Evolutionary conservation across 1,284 basidiomycete species (phyloP), one percentile per base, ranked within the genome.

Genomic region (Sanghuangporus baumii): DNA sequence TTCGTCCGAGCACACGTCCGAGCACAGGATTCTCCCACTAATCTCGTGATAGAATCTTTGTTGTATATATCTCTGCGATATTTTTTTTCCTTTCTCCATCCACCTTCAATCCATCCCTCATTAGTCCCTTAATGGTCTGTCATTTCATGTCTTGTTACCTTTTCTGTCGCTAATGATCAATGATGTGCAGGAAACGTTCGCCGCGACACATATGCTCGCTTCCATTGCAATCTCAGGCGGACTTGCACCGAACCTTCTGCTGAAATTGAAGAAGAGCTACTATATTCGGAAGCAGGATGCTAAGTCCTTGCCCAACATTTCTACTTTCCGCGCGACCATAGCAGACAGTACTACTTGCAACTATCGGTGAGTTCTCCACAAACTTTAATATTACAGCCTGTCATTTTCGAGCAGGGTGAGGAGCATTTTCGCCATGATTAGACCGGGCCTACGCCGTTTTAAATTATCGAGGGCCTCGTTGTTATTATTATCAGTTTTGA

Each of bases 171-270:
- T 26, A 41, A 41, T 41, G 40, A 16, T 34, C 34, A 23, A 20
- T 26, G 23, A 26, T 26, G 23, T 3, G 23, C 23, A 26, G 23
- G 23, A 26, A 26, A 26, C 23, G 23, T 26, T 26, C 23, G 23
- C 23, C 23, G 23, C 23, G 23, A 26, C 23, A 26, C 55, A 56
- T 14, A 16, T 56, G 14, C 40, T 56, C 8, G 55, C 55, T n/a
- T 59, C 57, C 11, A 34, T 59, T 9, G 57, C 41, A 37, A 26
- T 59, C 14, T 59, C 57, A n/a, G 57, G 57, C 14, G 50, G 38
- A 11, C 36, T 59, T 3, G 57, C 57, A 18, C 57, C 57, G 8
- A 59, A 59, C 43, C 57, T 59, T 12, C 46, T 48, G 20, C 46
- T 59, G 4, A 16, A 9, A 9, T 38, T 59, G 34, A 47, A 51